Base-by-base conservation (phyloP, 2,329 filamentous ascomycete species). In the Paracoccidioides brasiliensis region DNA sequence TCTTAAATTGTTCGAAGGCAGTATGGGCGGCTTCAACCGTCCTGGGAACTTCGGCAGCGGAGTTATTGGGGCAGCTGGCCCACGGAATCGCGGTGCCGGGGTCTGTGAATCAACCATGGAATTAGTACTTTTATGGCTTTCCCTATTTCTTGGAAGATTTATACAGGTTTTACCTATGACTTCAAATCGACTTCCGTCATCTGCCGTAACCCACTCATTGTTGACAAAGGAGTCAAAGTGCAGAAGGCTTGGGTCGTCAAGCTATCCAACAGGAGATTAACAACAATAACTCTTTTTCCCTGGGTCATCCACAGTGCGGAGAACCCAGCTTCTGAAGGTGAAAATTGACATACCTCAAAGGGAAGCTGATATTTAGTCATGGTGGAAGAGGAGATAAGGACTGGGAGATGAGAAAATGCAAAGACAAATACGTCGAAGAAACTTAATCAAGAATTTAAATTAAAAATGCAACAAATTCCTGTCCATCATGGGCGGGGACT, bases 1-100 rank as follows among this genome's bases (percentile, higher is more conserved):
- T 82, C 56, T 74, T 76, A 69, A 80, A 87, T 22, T 69, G 69
- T 59, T 80, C 70, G 62, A 86, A 86, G 3, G 81, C 80, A n/a
- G 70, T 69, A 57, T 84, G 74, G 0, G 83, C 78, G 44, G 77
- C 75, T 61, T 80, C 70, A 5, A 85, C 81, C 1, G 82, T 78
- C 4, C 67, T 67, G 57, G 83, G 78, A 55, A 85, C 82, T 67
- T 86, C 84, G 44, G 80, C 78, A n/a, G 67, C 66, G 4, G 67
- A 65, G 60, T 72, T 76, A 60, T 77, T 72, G 0, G 79, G 74
- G 59, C 76, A 78, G 6, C 73, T 74, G 2, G 76, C 74, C 77
- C 78, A 81, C 3, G 70, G 60, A 48, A 70, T 69, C 59, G 75
- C 75, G 5, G 74, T 75, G 41, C 78, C 79, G 0, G 79, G 79